Conservation (phyloP, 257 asterid genomes). For the Fraxinus pennsylvanica region DNA sequence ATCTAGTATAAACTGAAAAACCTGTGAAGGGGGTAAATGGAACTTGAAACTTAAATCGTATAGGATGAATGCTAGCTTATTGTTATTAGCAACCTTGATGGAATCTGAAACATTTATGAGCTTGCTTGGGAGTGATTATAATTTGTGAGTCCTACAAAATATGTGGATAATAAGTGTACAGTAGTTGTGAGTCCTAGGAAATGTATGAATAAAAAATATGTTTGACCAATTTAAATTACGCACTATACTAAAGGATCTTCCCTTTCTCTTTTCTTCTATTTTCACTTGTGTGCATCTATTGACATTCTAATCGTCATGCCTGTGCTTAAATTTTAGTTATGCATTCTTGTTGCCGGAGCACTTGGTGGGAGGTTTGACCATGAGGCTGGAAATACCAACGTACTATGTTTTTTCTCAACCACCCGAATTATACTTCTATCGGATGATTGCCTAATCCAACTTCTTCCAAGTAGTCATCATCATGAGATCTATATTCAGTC, state of each 20-base stretch:
- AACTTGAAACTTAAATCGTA: not conserved
- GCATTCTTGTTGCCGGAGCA: slow-evolving; percentile 87
- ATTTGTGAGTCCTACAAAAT: too few relatives aligned
- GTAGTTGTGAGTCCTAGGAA: too few relatives aligned
- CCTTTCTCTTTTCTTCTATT: not conserved
- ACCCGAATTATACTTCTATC: slow-evolving; percentile 66
- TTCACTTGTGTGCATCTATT: slow-evolving; percentile 11
- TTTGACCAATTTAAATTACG: too few relatives aligned
- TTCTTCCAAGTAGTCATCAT: slow-evolving; percentile 67
- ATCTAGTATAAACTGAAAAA: not conserved
- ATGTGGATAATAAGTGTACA: too few relatives aligned
- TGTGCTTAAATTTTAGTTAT: slow-evolving; percentile 47
- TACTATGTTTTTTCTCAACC: slow-evolving; percentile 62
- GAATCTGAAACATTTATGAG: not conserved
- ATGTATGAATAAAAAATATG: too few relatives aligned
- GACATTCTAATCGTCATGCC: slow-evolving; percentile 5
- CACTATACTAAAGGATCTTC: not conserved
- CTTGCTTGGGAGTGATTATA: too few relatives aligned
- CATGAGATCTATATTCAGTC: slow-evolving; percentile 68
- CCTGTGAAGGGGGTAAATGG: not conserved
- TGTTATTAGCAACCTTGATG: slow-evolving; percentile 11
- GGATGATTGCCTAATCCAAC: slow-evolving; percentile 86
- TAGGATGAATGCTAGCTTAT: not conserved
- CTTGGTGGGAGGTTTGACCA: slow-evolving; percentile 99
- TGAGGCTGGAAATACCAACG: slow-evolving; percentile 85